A percentile compares a stretch with the other conserved stretches of the same genome.
Conservation (phyloP, 1,139 yeast species). For the Diutina siamensis region DNA sequence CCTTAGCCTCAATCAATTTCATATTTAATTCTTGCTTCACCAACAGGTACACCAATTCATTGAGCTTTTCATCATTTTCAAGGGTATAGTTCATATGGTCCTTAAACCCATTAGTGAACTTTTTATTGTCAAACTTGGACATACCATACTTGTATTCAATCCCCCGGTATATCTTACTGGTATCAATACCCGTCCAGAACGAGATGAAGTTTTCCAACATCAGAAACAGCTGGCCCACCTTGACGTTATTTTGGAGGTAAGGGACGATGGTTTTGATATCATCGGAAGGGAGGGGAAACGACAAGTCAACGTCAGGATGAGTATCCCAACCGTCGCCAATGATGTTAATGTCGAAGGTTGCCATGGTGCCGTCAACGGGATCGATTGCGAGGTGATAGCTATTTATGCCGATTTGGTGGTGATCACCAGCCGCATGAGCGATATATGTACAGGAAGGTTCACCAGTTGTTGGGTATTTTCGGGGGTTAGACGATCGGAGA, state of each 20-base stretch:
- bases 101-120: constrained; percentile 20
- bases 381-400: neutral
- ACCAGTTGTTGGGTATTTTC: constrained; percentile 1
- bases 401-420: neutral
- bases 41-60: constrained; percentile 27
- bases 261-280: constrained; percentile 17
- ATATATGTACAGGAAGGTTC: neutral
- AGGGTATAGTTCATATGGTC: constrained; percentile 25
- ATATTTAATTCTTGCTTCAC: constrained; percentile 30
- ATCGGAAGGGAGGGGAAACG: constrained; percentile 32
- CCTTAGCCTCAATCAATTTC: constrained; percentile 26
- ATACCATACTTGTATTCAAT: constrained; percentile 27
- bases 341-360: constrained; percentile 21
- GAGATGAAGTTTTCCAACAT: constrained; percentile 23
- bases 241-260: constrained; percentile 20
- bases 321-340: constrained; percentile 22
- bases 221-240: constrained; percentile 17
- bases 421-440: neutral
- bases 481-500: too few species aligned
- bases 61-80: constrained; percentile 23
- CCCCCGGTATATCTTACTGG: constrained; percentile 20
- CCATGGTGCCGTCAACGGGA: neutral
- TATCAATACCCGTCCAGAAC: constrained; percentile 17
- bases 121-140: constrained; percentile 19
- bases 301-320: constrained; percentile 22